A percentile compares a stretch with the other conserved stretches of the same genome.
Evolutionary conservation across 441 rosid species (phyloP).

Genomic region (Raphanus hybrid): DNA sequence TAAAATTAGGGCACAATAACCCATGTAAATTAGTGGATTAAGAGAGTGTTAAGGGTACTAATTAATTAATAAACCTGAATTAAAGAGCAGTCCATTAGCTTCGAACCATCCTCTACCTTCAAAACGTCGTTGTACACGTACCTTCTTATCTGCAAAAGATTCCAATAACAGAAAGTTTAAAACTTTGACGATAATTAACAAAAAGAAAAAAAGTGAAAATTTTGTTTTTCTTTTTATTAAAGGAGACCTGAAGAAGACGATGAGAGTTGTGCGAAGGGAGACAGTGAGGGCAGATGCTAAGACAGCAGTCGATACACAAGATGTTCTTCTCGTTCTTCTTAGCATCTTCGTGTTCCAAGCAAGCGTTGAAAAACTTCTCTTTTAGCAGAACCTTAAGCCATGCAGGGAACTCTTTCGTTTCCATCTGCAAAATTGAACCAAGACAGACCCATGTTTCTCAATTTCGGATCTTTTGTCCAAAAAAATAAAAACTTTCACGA

Average conservation of each 20-base stretch:
- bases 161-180: neutral
- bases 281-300: constrained; percentile 85
- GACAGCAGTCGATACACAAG: constrained; percentile 79
- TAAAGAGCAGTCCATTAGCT: constrained; percentile 76
- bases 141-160: constrained; percentile 71
- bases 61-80: constrained; percentile 65
- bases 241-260: constrained; percentile 71
- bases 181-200: neutral
- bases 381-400: constrained; percentile 78
- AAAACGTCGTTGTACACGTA: constrained; percentile 87
- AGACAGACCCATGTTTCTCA: constrained; percentile 30
- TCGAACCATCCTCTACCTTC: constrained; percentile 74
- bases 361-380: constrained; percentile 93
- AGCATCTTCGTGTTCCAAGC: constrained; percentile 65
- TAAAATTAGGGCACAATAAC: constrained; percentile 28
- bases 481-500: neutral
- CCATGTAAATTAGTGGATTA: constrained; percentile 23
- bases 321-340: constrained; percentile 88
- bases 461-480: neutral
- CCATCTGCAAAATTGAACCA: constrained; percentile 40
- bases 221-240: neutral
- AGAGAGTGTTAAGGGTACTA: neutral
- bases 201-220: neutral
- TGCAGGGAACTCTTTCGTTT: constrained; percentile 53
- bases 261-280: constrained; percentile 69